phyloP scores from a whole-genome alignment of 1,284 basidiomycete species.

The Albatrellus sp. region DNA sequence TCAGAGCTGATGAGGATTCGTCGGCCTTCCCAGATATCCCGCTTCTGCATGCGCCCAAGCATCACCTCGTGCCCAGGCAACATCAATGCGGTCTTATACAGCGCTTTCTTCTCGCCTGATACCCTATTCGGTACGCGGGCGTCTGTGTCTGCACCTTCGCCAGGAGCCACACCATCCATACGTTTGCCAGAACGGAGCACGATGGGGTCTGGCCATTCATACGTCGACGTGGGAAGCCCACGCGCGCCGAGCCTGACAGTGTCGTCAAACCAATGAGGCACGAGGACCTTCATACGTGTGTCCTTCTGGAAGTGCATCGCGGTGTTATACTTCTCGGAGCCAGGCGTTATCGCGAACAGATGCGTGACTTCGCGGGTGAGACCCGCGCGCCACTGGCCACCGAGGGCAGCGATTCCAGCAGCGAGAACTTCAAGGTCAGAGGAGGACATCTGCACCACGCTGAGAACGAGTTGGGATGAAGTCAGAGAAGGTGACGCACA shows the following conservation, averaged over 20 bases:
- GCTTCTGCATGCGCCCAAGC: constrained; percentile 12
- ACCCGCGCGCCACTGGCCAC: constrained; percentile 68
- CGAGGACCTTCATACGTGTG: constrained; percentile 46
- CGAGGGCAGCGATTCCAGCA: constrained; percentile 62
- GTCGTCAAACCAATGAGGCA: constrained; percentile 82
- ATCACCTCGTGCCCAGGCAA: constrained; percentile 8
- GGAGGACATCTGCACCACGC: constrained; percentile 31
- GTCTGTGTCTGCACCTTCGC: constrained; percentile 4
- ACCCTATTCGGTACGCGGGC: constrained; percentile 17
- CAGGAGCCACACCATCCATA: constrained; percentile 3
- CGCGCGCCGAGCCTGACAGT: constrained; percentile 50
- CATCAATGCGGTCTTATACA: constrained; percentile 28
- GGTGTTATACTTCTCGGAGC: constrained; percentile 46
- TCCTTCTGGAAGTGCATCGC: constrained; percentile 45
- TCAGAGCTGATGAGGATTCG: constrained; percentile 47
- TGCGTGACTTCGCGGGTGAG: constrained; percentile 81
- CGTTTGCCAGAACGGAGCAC: constrained; percentile 24
- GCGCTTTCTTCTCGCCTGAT: constrained; percentile 27
- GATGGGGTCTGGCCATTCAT: constrained; percentile 63
- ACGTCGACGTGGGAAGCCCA: constrained; percentile 43
- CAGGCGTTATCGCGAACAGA: constrained; percentile 49
- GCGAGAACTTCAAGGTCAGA: constrained; percentile 64
- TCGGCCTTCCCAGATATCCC: constrained; percentile 33
- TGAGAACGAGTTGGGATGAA: constrained; percentile 3
- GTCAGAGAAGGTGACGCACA: constrained; percentile 23